Conservation (phyloP, 257 asterid genomes). For the Solanum etuberosum region DNA sequence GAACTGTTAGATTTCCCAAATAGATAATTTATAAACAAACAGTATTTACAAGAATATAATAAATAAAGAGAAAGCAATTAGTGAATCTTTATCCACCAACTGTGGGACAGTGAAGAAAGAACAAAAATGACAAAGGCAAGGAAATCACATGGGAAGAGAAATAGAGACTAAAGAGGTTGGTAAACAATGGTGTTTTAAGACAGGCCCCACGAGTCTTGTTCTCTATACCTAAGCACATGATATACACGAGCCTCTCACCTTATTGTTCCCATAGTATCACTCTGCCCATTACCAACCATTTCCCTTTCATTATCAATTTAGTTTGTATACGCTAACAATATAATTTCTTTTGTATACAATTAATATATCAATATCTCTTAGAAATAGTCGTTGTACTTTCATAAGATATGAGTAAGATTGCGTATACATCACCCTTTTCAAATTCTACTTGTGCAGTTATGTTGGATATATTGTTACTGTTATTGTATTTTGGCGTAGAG, state of each 20-base stretch:
- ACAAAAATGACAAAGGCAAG: slow-evolving; percentile 13
- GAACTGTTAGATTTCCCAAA: neutral
- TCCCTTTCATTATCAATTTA: neutral
- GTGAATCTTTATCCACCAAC: slow-evolving; percentile 19
- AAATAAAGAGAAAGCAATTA: neutral
- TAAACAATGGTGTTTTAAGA: slow-evolving; percentile 32
- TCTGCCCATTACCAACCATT: slow-evolving; percentile 10
- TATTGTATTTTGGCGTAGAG: neutral
- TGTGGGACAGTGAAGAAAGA: slow-evolving; percentile 32
- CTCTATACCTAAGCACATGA: slow-evolving; percentile 72
- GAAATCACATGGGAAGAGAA: slow-evolving; percentile 37
- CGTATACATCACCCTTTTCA: neutral
- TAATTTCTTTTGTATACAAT: neutral
- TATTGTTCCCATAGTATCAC: slow-evolving; percentile 27
- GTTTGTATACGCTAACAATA: neutral
- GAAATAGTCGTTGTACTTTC: neutral
- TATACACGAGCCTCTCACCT: slow-evolving; percentile 36
- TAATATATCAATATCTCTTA: neutral
- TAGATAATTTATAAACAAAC: neutral
- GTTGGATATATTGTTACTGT: too few species aligned
- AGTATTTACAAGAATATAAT: neutral
- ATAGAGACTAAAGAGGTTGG: slow-evolving; percentile 48
- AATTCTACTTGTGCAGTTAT: too few species aligned
- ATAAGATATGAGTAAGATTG: neutral
- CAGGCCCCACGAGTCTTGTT: slow-evolving; percentile 45